Conservation (phyloP, 169 alveolate species). For the Miamiensis avidus region DNA sequence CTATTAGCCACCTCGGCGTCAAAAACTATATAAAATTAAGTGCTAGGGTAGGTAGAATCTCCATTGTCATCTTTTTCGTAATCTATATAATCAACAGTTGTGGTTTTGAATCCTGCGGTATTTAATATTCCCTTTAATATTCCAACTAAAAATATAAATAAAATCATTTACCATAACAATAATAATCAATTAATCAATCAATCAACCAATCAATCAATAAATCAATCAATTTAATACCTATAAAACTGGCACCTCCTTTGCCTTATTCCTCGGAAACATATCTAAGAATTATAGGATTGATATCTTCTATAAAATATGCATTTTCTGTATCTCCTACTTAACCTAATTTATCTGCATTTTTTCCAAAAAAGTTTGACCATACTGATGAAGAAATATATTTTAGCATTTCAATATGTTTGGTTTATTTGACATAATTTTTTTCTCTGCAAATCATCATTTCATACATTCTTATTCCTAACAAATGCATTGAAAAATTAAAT, state of each 20-base stretch:
- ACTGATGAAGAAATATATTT: neutral
- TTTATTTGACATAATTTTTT: no score
- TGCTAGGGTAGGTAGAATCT: neutral
- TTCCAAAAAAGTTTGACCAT: neutral
- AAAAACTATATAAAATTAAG: neutral
- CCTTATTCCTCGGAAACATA: neutral
- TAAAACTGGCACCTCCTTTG: neutral
- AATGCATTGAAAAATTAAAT: no score
- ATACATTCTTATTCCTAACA: neutral
- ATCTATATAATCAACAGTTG: neutral
- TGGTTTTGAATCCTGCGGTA: neutral
- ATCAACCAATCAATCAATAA: neutral
- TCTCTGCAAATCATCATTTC: neutral
- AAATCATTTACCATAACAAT: no score
- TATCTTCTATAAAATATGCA: neutral
- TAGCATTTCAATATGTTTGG: neutral
- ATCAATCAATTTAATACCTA: neutral
- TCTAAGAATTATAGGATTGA: neutral
- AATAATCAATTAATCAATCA: no score
- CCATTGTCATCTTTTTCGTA: neutral
- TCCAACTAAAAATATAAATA: neutral
- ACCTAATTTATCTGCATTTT: neutral
- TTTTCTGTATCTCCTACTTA: neutral
- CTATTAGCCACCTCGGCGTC: neutral
- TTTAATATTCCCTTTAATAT: neutral